These are phyloP conservation scores for Durusdinium trenchii DNA, from an alignment of 73 alveolate genomes.

Conservation along the genomic window DNA sequence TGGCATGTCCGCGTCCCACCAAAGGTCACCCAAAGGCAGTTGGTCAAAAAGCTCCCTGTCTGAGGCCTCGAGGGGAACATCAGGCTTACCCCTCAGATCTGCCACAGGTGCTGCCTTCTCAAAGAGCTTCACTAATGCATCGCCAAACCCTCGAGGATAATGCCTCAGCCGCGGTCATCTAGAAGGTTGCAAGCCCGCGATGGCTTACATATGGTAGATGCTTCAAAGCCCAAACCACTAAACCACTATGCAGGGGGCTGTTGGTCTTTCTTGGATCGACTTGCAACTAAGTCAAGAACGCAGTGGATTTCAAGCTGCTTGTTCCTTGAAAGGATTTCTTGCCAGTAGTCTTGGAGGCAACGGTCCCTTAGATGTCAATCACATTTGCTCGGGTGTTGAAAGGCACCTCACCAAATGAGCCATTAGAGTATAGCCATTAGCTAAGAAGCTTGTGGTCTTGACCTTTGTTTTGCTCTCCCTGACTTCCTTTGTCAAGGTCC, in stretches of 20 bases:
- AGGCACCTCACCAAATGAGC: neutral
- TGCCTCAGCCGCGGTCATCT: neutral
- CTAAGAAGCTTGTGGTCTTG: neutral
- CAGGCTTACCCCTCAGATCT: slow-evolving; percentile 19
- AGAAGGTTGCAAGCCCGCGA: neutral
- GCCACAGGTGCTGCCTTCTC: neutral
- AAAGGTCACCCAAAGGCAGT: neutral
- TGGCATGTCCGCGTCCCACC: slow-evolving; percentile 57
- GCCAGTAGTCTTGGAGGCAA: neutral
- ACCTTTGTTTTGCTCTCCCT: neutral
- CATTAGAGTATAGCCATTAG: neutral
- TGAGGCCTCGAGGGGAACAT: neutral
- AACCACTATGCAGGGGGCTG: too few relatives aligned
- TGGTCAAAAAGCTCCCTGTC: slow-evolving; percentile 49
- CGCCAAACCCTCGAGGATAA: neutral
- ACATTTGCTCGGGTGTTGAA: neutral
- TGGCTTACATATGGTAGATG: neutral
- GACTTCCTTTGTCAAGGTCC: neutral
- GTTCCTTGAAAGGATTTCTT: slow-evolving; percentile 24
- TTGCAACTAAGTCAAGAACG: neutral
- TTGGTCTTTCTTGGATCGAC: too few relatives aligned
- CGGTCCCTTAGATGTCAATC: neutral
- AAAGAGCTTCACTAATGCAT: slow-evolving; percentile 6
- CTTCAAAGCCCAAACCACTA: too few relatives aligned
- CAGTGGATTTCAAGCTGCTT: neutral